Conservation (phyloP, 1,284 basidiomycete species). For the Cystobasidiaceae sp. region DNA sequence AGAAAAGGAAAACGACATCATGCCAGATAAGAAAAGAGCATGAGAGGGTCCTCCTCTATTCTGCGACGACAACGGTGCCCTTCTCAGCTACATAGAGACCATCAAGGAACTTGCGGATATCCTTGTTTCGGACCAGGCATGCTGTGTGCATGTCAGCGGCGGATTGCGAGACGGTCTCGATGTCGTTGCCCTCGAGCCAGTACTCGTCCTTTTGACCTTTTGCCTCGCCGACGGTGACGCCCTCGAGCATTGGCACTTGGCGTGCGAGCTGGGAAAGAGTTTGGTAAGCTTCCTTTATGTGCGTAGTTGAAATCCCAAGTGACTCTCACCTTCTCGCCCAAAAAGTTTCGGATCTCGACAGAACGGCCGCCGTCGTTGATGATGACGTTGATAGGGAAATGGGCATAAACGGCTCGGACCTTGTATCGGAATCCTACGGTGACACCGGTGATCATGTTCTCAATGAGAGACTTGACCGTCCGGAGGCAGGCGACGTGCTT, state of each 20-base stretch:
- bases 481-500: constrained; percentile 98
- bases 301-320: neutral
- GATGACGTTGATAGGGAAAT: constrained; percentile 99
- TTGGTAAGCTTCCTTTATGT: neutral
- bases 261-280: constrained; percentile 60
- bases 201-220: constrained; percentile 82
- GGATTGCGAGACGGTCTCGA: constrained; percentile 92
- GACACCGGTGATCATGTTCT: constrained; percentile 96
- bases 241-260: constrained; percentile 84
- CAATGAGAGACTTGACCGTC: constrained; percentile 89
- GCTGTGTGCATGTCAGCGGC: constrained; percentile 92
- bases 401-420: constrained; percentile 98
- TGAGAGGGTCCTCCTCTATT: neutral
- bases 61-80: constrained; percentile 14
- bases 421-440: constrained; percentile 99
- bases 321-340: constrained; percentile 76
- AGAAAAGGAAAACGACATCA: neutral
- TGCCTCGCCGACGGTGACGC: constrained; percentile 81
- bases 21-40: neutral
- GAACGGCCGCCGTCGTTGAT: constrained; percentile 73
- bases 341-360: constrained; percentile 97
- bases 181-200: constrained; percentile 72
- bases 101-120: constrained; percentile 45
- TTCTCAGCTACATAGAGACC: constrained; percentile 32
- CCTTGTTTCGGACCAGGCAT: constrained; percentile 62